Conservation (phyloP, 768 basidiomycete genomes). For the Pulveroboletus ravenelii region DNA sequence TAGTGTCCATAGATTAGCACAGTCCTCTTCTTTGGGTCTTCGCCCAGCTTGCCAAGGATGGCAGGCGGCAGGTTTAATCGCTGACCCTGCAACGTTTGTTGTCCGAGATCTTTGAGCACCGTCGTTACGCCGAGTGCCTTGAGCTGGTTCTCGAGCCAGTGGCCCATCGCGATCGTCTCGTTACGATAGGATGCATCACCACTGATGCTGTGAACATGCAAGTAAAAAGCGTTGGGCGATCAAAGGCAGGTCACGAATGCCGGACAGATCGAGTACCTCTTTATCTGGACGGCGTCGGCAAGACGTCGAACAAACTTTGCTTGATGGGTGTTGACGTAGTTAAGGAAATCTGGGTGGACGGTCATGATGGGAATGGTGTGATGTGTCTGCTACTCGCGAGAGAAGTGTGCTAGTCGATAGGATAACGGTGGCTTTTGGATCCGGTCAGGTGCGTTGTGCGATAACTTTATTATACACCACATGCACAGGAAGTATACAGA, state of each 20-base stretch:
- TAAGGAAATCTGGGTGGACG: constrained; percentile 30
- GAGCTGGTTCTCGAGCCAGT: constrained; percentile 74
- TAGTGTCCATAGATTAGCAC: constrained; percentile 93
- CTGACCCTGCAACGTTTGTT: constrained; percentile 67
- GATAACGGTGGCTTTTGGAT: not conserved
- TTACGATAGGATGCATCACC: constrained; percentile 65
- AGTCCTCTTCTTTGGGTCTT: constrained; percentile 88
- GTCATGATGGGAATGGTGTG: constrained; percentile 27
- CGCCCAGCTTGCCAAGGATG: constrained; percentile 76
- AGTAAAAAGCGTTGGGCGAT: not conserved
- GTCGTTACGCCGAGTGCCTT: constrained; percentile 76
- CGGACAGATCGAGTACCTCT: constrained; percentile 42
- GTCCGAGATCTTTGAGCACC: constrained; percentile 69
- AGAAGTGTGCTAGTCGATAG: not conserved
- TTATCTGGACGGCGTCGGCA: constrained; percentile 77
- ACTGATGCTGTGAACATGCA: constrained; percentile 51
- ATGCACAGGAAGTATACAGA: too few species aligned
- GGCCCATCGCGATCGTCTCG: constrained; percentile 82
- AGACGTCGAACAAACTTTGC: constrained; percentile 75
- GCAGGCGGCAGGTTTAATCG: constrained; percentile 74
- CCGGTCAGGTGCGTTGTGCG: too few species aligned
- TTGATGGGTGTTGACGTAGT: constrained; percentile 66
- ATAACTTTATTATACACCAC: too few species aligned
- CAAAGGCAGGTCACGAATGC: not conserved
- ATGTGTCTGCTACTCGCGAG: not conserved